Percentiles rank a stretch among this genome's conserved stretches.
Evolutionary conservation across 805 yeast genomes (phyloP).

Genomic region (Ogataea paraovalis): DNA sequence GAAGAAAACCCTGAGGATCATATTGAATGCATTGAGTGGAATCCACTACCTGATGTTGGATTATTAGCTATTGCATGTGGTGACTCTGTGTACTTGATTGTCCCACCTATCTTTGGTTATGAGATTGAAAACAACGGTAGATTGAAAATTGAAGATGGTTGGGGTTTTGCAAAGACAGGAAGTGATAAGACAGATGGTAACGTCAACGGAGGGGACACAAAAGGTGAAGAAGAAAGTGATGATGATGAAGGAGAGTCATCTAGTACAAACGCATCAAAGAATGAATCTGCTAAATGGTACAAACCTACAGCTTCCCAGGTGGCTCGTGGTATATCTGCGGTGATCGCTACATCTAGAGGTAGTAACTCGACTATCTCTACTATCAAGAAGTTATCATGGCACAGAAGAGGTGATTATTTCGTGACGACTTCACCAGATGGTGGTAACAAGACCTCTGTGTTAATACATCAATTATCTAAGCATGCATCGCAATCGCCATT

Average conservation of each 20-base stretch:
- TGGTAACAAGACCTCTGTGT: constrained; percentile 72
- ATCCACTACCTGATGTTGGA: constrained; percentile 73
- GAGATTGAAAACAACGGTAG: constrained; percentile 80
- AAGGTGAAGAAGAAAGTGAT: constrained; percentile 31
- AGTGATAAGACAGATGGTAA: constrained; percentile 27
- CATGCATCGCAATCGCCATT: constrained; percentile 96
- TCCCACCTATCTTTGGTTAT: constrained; percentile 89
- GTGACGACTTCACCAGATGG: constrained; percentile 96
- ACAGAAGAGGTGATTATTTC: constrained; percentile 93
- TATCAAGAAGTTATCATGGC: constrained; percentile 88
- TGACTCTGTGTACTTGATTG: constrained; percentile 68
- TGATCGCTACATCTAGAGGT: constrained; percentile 51
- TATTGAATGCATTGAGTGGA: constrained; percentile 83
- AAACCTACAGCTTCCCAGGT: constrained; percentile 66
- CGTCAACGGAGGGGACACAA: constrained; percentile 38
- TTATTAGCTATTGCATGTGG: constrained; percentile 83
- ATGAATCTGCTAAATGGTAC: constrained; percentile 73
- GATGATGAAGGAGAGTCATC: constrained; percentile 9
- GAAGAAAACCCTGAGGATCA: constrained; percentile 65
- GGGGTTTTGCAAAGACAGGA: constrained; percentile 64
- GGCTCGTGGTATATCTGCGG: constrained; percentile 64
- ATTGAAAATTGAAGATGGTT: constrained; percentile 80
- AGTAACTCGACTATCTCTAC: constrained; percentile 45
- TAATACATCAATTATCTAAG: constrained; percentile 91
- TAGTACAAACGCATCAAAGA: constrained; percentile 28